These are phyloP conservation scores for Picea abies DNA, from an alignment of 83 land plant species.

Conservation along the genomic window DNA sequence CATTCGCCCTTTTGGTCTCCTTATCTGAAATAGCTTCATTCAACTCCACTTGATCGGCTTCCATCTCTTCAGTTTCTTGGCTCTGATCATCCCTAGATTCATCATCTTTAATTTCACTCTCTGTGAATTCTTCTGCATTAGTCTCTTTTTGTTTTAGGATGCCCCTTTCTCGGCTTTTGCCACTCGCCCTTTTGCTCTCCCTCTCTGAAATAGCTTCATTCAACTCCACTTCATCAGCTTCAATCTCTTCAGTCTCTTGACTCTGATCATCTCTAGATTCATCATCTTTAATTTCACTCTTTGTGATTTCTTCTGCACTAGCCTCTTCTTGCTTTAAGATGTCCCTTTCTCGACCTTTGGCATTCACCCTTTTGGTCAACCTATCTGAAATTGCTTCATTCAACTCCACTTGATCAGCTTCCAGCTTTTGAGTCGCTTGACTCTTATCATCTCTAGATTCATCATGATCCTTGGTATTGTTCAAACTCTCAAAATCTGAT, in stretches of 20 bases:
- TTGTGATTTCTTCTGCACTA: background rate
- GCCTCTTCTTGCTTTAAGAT: background rate
- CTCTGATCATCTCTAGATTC: background rate
- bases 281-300: background rate
- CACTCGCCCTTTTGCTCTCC: background rate
- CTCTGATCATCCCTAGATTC: background rate
- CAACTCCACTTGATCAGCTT: constrained; percentile 8
- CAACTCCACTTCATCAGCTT: constrained; percentile 8
- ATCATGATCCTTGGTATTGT: background rate
- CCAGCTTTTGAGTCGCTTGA: background rate
- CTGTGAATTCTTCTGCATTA: background rate
- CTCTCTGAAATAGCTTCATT: background rate
- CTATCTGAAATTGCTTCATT: background rate
- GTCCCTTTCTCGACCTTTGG: background rate
- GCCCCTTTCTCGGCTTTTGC: background rate
- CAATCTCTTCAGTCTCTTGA: background rate
- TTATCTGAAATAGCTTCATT: background rate
- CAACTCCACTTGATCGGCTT: constrained; percentile 8
- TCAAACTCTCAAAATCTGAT: background rate
- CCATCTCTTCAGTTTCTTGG: background rate
- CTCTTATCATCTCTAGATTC: background rate
- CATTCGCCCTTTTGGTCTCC: background rate
- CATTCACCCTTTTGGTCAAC: background rate
- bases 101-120: background rate
- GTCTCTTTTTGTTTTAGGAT: background rate